Base-by-base conservation (phyloP, 1,284 basidiomycete genomes). In the Xerocomus cyaneibrunnescens region DNA sequence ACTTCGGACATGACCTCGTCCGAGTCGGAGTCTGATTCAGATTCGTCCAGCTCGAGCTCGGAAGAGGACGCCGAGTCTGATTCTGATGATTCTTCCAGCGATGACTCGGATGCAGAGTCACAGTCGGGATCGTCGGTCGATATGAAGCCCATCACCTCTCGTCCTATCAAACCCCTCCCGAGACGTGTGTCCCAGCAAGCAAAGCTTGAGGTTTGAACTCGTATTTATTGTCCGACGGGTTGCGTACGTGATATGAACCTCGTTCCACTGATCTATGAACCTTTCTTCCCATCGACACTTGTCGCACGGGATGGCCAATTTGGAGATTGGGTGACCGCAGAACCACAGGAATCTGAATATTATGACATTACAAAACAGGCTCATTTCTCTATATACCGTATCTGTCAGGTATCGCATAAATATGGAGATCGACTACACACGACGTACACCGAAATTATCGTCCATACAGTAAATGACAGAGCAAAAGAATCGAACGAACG, bases 101-200 rank as follows among this genome's bases (percentile, higher is more conserved):
- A 50, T 27, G 60, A 60, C 41, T 66, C 64, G 2, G 58, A 62
- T 51, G 66, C 65, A 5, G 70, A 69, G 14, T 64, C 66, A 22
- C 25, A 67, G 51, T 69, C 70, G 16, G 70, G 67, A 36, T 64
- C 63, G 7, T 70, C 67, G 8, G 38, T 60, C 25, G 54, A 64
- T 8, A 65, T 70, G 43, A 68, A 65, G 48, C 72, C 73, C 48
- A 59, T 76, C 21, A 69, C 70, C 7, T 72, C 69, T 2, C 69
- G 75, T 36, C 62, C 66, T 35, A 72, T 76, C 45, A 75, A 67
- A 51, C 75, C 76, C 25, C 67, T 78, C 35, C 77, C 77, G 13
- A 68, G 61, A 54, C 73, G 75, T 40, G 62, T 45, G 12, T 45
- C 52, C 7, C 51, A 51, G 21, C 51, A 52, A 22, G 28, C 57